Base-by-base conservation (phyloP, 139 green algal species). In the Tetraselmis chui region DNA sequence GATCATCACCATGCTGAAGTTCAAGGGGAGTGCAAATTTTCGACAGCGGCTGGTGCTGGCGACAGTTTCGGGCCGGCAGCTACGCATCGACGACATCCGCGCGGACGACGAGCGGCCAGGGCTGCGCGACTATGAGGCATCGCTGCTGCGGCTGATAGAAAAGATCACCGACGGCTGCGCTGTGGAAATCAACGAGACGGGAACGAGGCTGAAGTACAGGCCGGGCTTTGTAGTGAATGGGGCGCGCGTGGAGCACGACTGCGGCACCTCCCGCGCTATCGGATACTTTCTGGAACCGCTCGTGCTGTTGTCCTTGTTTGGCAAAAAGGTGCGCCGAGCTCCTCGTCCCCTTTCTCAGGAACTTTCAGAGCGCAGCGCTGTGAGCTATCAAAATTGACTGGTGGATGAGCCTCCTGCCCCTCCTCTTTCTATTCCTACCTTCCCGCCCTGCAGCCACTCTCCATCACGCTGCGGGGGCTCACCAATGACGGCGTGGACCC, bases 131-230 rank as follows among this genome's bases (percentile, higher is more conserved):
- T 94, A 93, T 78, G 97, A 99, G 79, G 96, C 93, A 0, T 95
- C 84, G 1, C 87, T 99, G n/a, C 90, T 99, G 27, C 92, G 97
- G 0, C 87, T 99, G 5, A 25, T 99, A 0, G 97, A 99, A 76
- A 99, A 98, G 82, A 76, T 99, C 2, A 97, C 94, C 0, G 95
- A 98, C 81, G 97, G 97, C 24, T 98, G 93, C 76, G 81, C 93
- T 0, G 92, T 99, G 0, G 95, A 98, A 58, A 98, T 99, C 82
- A 98, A 98, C 59, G 94, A 99, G 75, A 98, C 97, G 84, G 96
- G 94, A 29, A 99, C 96, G 0, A 91, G 79, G 22, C 81, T 99
- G 79, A 86, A 91, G 1, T 99, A 98, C 86, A 90, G 84, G 29
- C 96, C 96, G 0, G 96, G 96, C 29, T 86, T 99, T 0, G 82